Percentiles rank a stretch among this genome's conserved stretches.
These are phyloP conservation scores for Exidia glandulosa DNA, from an alignment of 768 basidiomycete species.

Conservation along the genomic window DNA sequence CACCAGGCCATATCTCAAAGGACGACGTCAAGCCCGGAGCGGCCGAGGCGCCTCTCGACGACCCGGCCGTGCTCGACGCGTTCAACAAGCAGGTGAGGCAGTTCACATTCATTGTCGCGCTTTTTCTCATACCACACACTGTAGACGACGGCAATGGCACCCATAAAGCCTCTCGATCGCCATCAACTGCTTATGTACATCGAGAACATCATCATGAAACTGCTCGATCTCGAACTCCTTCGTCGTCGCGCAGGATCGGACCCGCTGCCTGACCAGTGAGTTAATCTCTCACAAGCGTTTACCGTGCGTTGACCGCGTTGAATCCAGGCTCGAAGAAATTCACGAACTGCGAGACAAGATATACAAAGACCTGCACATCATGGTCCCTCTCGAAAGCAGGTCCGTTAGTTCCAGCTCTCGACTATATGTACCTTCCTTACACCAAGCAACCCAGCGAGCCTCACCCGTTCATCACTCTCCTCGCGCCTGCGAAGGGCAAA, in stretches of 20 bases:
- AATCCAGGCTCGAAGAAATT: conserved; percentile 27
- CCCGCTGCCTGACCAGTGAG: conserved; percentile 1
- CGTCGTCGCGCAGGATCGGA: conserved; percentile 59
- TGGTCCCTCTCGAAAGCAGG: conserved; percentile 87
- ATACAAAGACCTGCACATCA: not conserved
- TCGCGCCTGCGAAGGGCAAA: conserved; percentile 86
- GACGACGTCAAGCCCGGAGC: conserved; percentile 32
- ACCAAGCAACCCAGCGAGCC: conserved; percentile 54
- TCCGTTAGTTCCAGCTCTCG: conserved; percentile 20
- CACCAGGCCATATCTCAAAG: conserved; percentile 41
- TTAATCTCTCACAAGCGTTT: not conserved
- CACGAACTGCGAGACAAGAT: conserved; percentile 44
- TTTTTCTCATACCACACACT: conserved; percentile 8
- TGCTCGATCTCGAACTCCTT: conserved; percentile 77
- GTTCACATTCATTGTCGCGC: conserved; percentile 7
- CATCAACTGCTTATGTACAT: conserved; percentile 69
- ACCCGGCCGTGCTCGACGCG: not conserved
- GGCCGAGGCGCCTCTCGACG: not conserved
- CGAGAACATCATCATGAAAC: conserved; percentile 77
- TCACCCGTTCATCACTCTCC: conserved; percentile 91
- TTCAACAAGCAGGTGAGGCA: not conserved
- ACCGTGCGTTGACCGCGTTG: not conserved
- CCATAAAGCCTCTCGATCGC: conserved; percentile 46
- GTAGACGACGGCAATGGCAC: not conserved
- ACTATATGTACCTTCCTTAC: not conserved